Evolutionary conservation across 129 eudicot genomes (phyloP), one percentile per base, ranked within the genome.

Genomic region (Flaveria brownii): DNA sequence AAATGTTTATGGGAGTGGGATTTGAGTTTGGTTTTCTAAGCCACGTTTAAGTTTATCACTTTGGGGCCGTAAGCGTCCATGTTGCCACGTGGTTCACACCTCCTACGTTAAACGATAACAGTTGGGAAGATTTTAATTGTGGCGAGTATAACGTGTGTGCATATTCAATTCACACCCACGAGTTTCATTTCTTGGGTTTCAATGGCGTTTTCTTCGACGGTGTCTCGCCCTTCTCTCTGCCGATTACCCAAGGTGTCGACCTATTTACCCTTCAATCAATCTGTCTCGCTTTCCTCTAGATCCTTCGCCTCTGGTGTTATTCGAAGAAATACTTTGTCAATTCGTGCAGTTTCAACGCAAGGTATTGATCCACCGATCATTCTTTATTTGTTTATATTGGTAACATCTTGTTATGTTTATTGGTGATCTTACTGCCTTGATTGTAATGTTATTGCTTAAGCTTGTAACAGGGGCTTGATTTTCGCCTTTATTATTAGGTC

Each of bases 291-390:
- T 67, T 86, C 93, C 26, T 84, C 84, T 67, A 80, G 89, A 72
- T 82, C 82, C 20, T 72, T 80, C 6, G 78, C 85, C 59, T 60
- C 73, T 14, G 47, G 46, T 61, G 33, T 76, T 80, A 80, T 61
- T 56, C 63, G 76, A 75, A 84, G 68, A 66, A 80, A 42, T 18
- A 80, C 46, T 45, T 79, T 81, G 6, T 80, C 75, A 3, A 71
- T 86, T 73, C 85, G 83, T 76, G 88, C 97, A 18, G 82, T 88
- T 77, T 86, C 97, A 30, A 84, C 80, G 2, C 77, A 60, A 71
- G 77, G 82, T 78, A 78, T 41, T 25, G 41, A 11, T 20, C 39
- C 75, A 18, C 45, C 13, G 23, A 43, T 57, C 25, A 42, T 69
- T 42, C 39, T 4, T 43, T 45, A 22, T 13, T 22, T 68, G 8